A percentile compares a stretch with the other conserved stretches of the same genome.
Conservation (phyloP, 2,329 filamentous ascomycete species). For the Neopestalotiopsis sp. region DNA sequence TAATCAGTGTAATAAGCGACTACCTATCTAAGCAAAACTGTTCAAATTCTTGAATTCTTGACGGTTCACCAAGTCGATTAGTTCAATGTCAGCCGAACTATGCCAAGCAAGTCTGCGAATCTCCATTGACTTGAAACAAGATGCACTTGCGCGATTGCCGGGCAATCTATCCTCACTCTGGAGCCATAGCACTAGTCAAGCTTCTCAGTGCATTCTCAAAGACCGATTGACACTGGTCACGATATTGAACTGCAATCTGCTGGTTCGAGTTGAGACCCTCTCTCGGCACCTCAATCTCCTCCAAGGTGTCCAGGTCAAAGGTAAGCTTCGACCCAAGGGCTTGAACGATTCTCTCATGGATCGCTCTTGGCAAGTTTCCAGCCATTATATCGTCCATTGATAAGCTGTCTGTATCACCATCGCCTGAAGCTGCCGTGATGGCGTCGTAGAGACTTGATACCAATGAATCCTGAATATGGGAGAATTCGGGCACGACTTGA, state of each 20-base stretch:
- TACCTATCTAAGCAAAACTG: too few relatives aligned
- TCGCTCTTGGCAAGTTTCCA: slow-evolving; percentile 47
- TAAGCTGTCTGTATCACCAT: slow-evolving; percentile 26
- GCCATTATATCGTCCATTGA: slow-evolving; percentile 47
- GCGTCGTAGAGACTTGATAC: slow-evolving; percentile 55
- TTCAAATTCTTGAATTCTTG: too few relatives aligned
- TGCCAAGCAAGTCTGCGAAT: too few relatives aligned
- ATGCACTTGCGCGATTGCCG: too few relatives aligned
- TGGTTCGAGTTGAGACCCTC: slow-evolving; percentile 50
- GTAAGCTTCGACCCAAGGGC: slow-evolving; percentile 44
- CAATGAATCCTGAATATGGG: slow-evolving; percentile 59
- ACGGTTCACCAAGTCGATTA: too few relatives aligned
- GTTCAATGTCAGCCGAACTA: too few relatives aligned
- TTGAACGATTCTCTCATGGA: slow-evolving; percentile 42
- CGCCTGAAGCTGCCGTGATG: slow-evolving; percentile 28
- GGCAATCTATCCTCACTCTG: not conserved
- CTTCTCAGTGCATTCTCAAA: slow-evolving; percentile 47
- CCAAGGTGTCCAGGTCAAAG: slow-evolving; percentile 51
- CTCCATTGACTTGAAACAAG: too few relatives aligned
- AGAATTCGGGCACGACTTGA: slow-evolving; percentile 47
- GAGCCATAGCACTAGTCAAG: slow-evolving; percentile 11
- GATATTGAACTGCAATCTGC: slow-evolving; percentile 54
- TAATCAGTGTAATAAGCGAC: too few relatives aligned
- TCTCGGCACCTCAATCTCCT: slow-evolving; percentile 46
- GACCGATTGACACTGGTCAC: slow-evolving; percentile 53